Conservation (phyloP, 2,329 filamentous ascomycete genomes). For the Leptographium radiaticola region DNA sequence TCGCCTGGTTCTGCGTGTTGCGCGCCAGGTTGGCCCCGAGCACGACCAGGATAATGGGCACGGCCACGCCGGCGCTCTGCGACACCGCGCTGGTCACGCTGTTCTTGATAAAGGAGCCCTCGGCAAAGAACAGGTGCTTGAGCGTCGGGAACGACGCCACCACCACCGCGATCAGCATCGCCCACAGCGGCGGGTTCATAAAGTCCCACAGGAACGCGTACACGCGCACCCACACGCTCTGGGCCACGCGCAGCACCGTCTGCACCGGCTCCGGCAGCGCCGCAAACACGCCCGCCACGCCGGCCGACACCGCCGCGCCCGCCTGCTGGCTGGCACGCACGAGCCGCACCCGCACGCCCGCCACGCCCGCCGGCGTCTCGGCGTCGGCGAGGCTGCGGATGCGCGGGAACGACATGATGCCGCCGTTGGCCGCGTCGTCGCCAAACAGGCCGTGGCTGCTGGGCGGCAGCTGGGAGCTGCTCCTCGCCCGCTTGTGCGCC, state of each 20-base stretch:
- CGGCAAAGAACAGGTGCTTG: constrained; percentile 75
- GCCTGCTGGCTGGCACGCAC: constrained; percentile 13
- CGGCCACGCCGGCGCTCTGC: constrained; percentile 80
- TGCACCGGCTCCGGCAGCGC: constrained; percentile 31
- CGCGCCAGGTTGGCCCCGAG: constrained; percentile 87
- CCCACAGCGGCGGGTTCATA: constrained; percentile 98
- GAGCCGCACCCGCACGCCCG: constrained; percentile 26
- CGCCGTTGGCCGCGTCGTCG: constrained; percentile 27
- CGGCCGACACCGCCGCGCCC: constrained; percentile 8
- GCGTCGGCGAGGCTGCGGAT: constrained; percentile 31
- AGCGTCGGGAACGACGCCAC: constrained; percentile 78
- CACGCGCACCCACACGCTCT: constrained; percentile 29
- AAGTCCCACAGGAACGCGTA: constrained; percentile 69
- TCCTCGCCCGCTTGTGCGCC: constrained; percentile 15
- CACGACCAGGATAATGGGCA: constrained; percentile 89
- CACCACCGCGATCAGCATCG: constrained; percentile 83
- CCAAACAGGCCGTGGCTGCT: constrained; percentile 14
- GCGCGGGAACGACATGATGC: constrained; percentile 51
- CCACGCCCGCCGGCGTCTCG: constrained; percentile 26
- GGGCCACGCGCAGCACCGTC: constrained; percentile 17
- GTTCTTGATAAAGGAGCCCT: constrained; percentile 83
- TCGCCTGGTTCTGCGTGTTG: constrained; percentile 65
- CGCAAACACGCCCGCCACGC: constrained; percentile 17
- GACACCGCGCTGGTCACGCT: constrained; percentile 79
- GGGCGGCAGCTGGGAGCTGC: constrained; percentile 14